Base-by-base conservation (phyloP, 208 protist genomes). In the Acanthamoeba sp. region DNA sequence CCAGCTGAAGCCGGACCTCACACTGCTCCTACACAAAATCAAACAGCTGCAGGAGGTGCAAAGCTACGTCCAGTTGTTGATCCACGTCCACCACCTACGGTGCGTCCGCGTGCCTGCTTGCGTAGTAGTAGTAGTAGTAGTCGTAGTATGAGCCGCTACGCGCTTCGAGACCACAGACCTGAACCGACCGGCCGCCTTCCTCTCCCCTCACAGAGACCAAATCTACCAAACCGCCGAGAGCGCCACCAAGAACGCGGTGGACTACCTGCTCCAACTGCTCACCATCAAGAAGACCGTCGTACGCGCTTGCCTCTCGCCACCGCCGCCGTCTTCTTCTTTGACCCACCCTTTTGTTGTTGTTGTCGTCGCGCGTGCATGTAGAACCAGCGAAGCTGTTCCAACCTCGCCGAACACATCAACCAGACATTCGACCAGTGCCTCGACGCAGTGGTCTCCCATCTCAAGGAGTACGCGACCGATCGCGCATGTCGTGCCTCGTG, bases 1-100 rank as follows among this genome's bases (percentile, higher is more conserved):
- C n/a, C 66, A 76, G 66, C 10, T 76, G 66, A 36, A 29, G 66
- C 34, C 66, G 2, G 66, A 76, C 18, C 66, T 76, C 36, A 29
- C 66, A 5, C 66, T 40, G 32, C n/a, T 76, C 29, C 66, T 76
- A 1, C n/a, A 12, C 66, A 32, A 76, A 29, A 76, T 76, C 66
- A 76, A 38, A 32, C 66, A 76, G 66, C 66, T 76, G 18, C 29
- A 76, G 66, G 66, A 76, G n/a, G 66, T 76, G 66, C 66, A 76
- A 29, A 76, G 66, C 66, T 76, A 76, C 66, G 36, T 76, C 3
- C 66, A 76, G 32, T 38, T 76, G 66, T 20, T 76, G 34, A 76
- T 76, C n/a, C 66, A 76, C 36, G 29, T 76, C 12, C 66, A 76
- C n/a, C 66, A 76, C 66, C 36, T 76, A 7, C 7, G 66, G 66